Base-by-base conservation (phyloP, 2,329 filamentous ascomycete species). In the Helminthosporium solani region DNA sequence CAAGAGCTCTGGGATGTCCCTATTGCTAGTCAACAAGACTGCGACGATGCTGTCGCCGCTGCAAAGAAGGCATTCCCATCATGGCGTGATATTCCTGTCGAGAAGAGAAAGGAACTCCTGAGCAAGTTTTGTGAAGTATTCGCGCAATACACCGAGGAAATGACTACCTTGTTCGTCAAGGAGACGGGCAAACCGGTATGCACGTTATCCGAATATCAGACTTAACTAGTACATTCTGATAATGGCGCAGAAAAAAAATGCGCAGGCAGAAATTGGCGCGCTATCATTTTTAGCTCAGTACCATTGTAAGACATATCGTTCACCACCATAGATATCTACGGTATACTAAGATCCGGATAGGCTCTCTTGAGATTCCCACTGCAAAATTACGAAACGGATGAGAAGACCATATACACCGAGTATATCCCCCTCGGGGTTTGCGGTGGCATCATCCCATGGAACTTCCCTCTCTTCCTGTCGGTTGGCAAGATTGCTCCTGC, bases 401-500 rank as follows among this genome's bases (percentile, higher is more conserved):
- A 77, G 57, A 76, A 76, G 66, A 68, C 67, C 25, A 56, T 77
- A 39, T 72, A 70, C 48, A 75, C 73, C 20, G 68, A 73, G 46
- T 78, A 73, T 62, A 71, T 68, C 14, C 73, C 75, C 19, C 66
- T 78, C 18, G 75, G 75, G 51, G 74, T 78, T 20, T 73, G 75
- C 35, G 69, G 52, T 31, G 66, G 63, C 16, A 68, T 70, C 42
- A 60, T 61, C 45, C 64, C 64, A 9, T 78, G 74, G 70, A 79
- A 78, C 64, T 77, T 78, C 49, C 81, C 81, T 4, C 62, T 84
- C n/a, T 58, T 76, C 18, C 64, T 82, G 2, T 73, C 72, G 5
- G 61, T 74, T 7, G 73, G 74, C 42, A 86, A 86, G 63, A 70
- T 85, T 20, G 76, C 74, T 1, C 78, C 81, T 0, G 78, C 79